Base-by-base conservation (phyloP, 2,329 filamentous ascomycete genomes). In the Aspergillus viridinutans region DNA sequence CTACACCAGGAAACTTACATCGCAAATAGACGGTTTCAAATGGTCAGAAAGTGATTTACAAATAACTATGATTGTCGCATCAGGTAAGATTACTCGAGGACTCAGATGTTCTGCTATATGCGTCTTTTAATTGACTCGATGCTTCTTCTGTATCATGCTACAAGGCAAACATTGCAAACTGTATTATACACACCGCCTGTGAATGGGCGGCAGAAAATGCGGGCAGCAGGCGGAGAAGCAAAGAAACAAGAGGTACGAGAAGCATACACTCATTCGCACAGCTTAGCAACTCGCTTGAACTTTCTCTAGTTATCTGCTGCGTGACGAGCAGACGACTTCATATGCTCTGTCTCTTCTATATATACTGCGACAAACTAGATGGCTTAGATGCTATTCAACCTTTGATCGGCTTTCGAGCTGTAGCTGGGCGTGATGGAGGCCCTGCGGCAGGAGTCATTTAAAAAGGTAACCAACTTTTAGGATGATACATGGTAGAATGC, bases 381-480 rank as follows among this genome's bases (percentile, higher is more conserved):
- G 43, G 43, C 12, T 23, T 14, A 47, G 21, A 21, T 10, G 8
- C 40, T 47, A 14, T 7, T 47, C 21, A 23, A 38, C 9, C 23
- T 40, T 20, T 5, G 32, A 47, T 45, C 9, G 23, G 20, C 23
- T 40, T 40, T 26, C 20, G 17, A 38, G 25, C 28, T 50, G 49
- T 38, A 20, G 25, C 23, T 23, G 26, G 28, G 38, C 49, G 50
- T 50, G 57, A 77, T 76, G 75, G 73, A 74, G 56, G 65, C 63
- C 53, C 65, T 66, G 52, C 67, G 72, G 48, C 75, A 78, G 57
- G 69, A 76, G 66, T 68, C 72, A 32, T 78, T 78, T 60, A 70
- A 68, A 56, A 70, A 72, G 70, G 76, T 77, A 67, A 53, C 57
- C 52, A 32, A 45, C 21, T 9, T 35, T 23, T 38, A 52, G 52